phyloP scores from a whole-genome alignment of 306 rosid species.

The Luffa acutangula region DNA sequence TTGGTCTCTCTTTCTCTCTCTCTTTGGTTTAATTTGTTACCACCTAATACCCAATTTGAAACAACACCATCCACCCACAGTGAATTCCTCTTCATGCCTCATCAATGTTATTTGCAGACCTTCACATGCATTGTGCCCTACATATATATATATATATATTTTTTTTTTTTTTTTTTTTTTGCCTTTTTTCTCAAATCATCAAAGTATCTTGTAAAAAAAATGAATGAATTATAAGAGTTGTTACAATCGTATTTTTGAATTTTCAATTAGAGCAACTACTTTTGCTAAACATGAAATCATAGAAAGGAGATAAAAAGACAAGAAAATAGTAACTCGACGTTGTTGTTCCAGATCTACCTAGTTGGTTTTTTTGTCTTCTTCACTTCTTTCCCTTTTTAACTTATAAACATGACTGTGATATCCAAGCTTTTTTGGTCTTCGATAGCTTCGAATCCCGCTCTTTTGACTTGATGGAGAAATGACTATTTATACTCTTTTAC shows the following conservation, averaged over 20 bases:
- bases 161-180: neutral
- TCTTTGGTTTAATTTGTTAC: neutral
- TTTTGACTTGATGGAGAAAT: no score
- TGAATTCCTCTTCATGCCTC: neutral
- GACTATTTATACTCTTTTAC: no score
- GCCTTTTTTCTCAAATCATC: neutral
- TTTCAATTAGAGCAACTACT: no score
- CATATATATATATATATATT: neutral
- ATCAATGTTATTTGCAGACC: neutral
- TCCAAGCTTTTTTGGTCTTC: no score
- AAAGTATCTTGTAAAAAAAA: neutral
- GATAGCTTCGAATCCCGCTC: no score
- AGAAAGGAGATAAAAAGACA: no score
- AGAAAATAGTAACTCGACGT: no score
- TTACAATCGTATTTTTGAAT: neutral
- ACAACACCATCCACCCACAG: neutral
- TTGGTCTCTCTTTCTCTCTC: neutral
- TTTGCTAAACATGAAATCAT: no score
- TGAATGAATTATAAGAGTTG: neutral
- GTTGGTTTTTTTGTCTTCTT: no score
- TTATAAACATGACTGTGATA: no score
- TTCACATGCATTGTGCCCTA: conserved; percentile 2
- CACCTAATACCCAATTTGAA: neutral
- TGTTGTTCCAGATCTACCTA: no score
- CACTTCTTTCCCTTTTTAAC: no score